Percentiles rank a stretch among this genome's conserved stretches.
Conservation (phyloP, 805 yeast genomes). For the Saccharomycopsis fibuligera region DNA sequence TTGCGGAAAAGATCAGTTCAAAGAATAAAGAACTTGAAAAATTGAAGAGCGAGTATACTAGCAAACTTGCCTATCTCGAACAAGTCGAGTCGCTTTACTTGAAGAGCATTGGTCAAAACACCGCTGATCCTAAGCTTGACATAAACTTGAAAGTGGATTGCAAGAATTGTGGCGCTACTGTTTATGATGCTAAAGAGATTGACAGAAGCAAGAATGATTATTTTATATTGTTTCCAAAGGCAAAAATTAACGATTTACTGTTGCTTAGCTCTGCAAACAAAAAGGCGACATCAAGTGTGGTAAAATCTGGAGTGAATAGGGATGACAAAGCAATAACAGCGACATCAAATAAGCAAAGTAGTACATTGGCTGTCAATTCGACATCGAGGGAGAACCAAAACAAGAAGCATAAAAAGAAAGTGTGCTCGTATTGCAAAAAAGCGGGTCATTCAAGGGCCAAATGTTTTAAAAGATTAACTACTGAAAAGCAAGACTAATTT, state of each 20-base stretch:
- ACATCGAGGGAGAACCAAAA: not conserved
- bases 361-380: not conserved
- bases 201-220: not conserved
- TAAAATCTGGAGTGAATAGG: not conserved
- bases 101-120: constrained; percentile 1
- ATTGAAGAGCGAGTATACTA: constrained; percentile 24
- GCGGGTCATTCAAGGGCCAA: constrained; percentile 32
- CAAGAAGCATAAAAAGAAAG: constrained; percentile 24
- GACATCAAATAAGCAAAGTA: not conserved
- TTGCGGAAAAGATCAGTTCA: constrained; percentile 33
- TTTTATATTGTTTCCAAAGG: constrained; percentile 10
- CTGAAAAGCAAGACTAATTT: not conserved
- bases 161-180: not conserved
- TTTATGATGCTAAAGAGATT: not conserved
- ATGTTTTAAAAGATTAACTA: constrained; percentile 26
- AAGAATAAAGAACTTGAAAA: constrained; percentile 36
- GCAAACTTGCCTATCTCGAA: constrained; percentile 23
- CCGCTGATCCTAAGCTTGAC: not conserved
- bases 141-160: not conserved
- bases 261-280: not conserved
- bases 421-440: constrained; percentile 31
- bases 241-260: not conserved
- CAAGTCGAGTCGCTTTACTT: constrained; percentile 21
- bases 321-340: too few relatives aligned
- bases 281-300: not conserved